A percentile compares a stretch with the other conserved stretches of the same genome.
These are phyloP conservation scores for Sporothrix euskadiensis DNA, from an alignment of 2,329 filamentous ascomycete genomes.

Conservation along the genomic window DNA sequence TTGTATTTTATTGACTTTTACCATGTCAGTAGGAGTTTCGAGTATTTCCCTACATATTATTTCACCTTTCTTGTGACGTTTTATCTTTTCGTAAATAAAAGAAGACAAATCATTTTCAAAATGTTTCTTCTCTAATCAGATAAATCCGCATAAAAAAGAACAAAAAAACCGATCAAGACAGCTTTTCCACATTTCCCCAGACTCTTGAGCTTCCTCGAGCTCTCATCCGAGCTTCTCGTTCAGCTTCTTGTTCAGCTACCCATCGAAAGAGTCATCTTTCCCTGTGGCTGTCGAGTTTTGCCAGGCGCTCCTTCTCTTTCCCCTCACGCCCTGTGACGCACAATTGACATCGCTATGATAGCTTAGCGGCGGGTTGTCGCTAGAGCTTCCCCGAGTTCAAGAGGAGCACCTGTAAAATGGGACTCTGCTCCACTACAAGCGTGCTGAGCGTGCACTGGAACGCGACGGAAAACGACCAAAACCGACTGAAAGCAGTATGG, in stretches of 20 bases:
- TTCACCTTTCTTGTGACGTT: neutral
- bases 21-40: neutral
- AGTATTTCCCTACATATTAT: neutral
- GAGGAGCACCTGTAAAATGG: neutral
- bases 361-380: conserved; percentile 5
- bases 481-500: neutral
- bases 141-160: neutral
- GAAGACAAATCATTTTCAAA: neutral
- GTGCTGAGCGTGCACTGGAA: neutral
- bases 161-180: neutral
- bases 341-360: neutral
- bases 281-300: neutral
- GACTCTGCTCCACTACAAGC: neutral
- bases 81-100: neutral
- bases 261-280: neutral
- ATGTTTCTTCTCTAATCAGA: neutral
- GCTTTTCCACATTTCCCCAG: neutral
- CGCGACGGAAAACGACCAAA: neutral
- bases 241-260: neutral
- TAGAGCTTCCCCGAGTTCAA: neutral
- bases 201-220: neutral
- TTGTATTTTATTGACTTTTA: neutral
- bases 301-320: neutral
- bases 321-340: conserved; percentile 7
- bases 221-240: neutral